Conservation (phyloP, 441 rosid species). For the Gossypium gossypioides region DNA sequence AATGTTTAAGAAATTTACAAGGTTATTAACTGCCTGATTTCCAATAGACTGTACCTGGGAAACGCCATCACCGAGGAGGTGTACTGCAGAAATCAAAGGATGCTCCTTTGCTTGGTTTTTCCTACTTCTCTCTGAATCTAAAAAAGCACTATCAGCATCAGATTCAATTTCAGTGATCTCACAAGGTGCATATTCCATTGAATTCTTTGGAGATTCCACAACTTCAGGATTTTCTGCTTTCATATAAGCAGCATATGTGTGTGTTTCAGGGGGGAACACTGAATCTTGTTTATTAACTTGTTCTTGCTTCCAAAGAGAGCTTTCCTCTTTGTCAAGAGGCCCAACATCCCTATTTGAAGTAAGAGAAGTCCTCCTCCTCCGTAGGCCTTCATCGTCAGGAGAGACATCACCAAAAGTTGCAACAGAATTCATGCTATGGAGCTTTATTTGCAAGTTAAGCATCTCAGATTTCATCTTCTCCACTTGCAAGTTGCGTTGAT, state of each 20-base stretch:
- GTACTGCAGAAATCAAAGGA: constrained; percentile 85
- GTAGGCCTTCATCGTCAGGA: constrained; percentile 54
- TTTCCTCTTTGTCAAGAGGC: constrained; percentile 42
- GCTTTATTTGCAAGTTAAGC: constrained; percentile 89
- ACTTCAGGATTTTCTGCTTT: constrained; percentile 33
- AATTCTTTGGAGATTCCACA: constrained; percentile 42
- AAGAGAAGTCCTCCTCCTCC: constrained; percentile 43
- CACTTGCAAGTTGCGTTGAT: constrained; percentile 80
- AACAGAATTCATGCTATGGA: constrained; percentile 52
- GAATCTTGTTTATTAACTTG: constrained; percentile 39
- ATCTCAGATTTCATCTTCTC: constrained; percentile 98
- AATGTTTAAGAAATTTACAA: constrained; percentile 78
- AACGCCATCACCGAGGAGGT: constrained; percentile 92
- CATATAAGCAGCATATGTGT: constrained; percentile 36
- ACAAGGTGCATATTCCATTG: constrained; percentile 38
- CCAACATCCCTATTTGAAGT: constrained; percentile 38
- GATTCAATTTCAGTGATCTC: constrained; percentile 76
- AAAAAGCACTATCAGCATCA: constrained; percentile 36
- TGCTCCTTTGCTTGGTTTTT: constrained; percentile 56
- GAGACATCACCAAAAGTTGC: constrained; percentile 36
- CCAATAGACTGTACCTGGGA: constrained; percentile 94
- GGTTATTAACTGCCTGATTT: constrained; percentile 92
- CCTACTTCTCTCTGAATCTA: constrained; percentile 41
- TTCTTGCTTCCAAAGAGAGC: constrained; percentile 36
- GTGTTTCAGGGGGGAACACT: constrained; percentile 36